Base-by-base conservation (phyloP, 768 basidiomycete species). In the Serendipita sp. region DNA sequence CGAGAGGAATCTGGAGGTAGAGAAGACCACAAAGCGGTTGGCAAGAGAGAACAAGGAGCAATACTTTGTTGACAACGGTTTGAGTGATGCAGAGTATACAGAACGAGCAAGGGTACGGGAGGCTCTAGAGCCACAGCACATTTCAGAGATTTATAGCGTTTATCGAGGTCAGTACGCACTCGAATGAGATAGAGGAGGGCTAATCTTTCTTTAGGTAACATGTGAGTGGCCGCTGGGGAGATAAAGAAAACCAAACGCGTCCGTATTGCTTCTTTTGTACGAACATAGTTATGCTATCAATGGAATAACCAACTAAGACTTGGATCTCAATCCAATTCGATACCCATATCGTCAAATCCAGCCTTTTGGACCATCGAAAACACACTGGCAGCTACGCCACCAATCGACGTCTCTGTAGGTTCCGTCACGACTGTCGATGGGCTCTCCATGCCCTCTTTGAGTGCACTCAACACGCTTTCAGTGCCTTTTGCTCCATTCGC, bases 81-180 rank as follows among this genome's bases (percentile, higher is more conserved):
- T 64, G 7, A 32, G 15, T 13, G 46, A 37, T 4, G 64, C 3
- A 3, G 66, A 48, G 35, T 3, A 3, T 15, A 45, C 34, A 1
- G 65, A 66, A 41, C 15, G 44, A 38, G 65, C 64, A 18, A 51
- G 65, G 34, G 53, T 66, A 13, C 28, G 65, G 38, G 66, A 66
- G 24, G 66, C 66, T 2, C 10, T 66, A 11, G 66, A 66, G n/a
- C 66, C 66, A n/a, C 45, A 65, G 48, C 66, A 66, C 48, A 45
- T 66, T 35, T 37, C 48, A 45, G 66, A 66, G 64, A 66, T 66
- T 7, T 66, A 66, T 46, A 66, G 65, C 45, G 47, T 66, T 41
- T 66, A 66, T 53, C 66, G 66, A 45, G 66, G 66, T 44, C 65
- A 66, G 34, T n/a, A 1, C 45, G 45, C 13, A 46, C n/a, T n/a